Percentiles rank a stretch among this genome's conserved stretches.
Evolutionary conservation across 495 filamentous ascomycete genomes (phyloP).

Genomic region (Neurospora sp.): DNA sequence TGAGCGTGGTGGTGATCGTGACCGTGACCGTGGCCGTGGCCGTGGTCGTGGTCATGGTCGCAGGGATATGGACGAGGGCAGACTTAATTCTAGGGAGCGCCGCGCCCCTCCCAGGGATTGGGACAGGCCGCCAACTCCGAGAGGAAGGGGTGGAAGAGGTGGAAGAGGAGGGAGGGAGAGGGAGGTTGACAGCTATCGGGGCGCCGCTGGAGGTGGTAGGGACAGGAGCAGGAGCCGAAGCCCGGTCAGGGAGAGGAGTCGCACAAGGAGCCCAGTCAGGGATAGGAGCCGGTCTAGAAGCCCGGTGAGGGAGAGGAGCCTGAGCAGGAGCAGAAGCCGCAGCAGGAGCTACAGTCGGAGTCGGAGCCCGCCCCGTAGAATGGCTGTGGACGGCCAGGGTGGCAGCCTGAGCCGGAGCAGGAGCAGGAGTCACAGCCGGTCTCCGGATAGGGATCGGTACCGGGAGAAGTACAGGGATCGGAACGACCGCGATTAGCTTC

Average conservation of each 20-base stretch:
- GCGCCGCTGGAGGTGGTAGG: neutral
- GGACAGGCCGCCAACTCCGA: neutral
- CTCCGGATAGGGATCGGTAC: neutral
- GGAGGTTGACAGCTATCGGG: neutral
- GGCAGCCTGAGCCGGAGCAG: neutral
- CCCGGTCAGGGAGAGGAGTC: neutral
- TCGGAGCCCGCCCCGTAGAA: neutral
- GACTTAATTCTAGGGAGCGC: neutral
- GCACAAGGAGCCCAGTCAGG: neutral
- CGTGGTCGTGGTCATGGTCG: neutral
- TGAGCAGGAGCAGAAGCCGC: neutral
- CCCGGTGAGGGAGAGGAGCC: neutral
- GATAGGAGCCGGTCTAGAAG: neutral
- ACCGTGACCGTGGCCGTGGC: neutral
- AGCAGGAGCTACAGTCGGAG: neutral
- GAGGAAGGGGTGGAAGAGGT: neutral
- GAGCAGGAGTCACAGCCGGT: neutral
- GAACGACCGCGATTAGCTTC: neutral
- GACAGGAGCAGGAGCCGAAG: neutral
- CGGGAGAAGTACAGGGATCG: neutral
- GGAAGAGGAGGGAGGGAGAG: slow-evolving; percentile 3
- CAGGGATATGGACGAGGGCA: neutral
- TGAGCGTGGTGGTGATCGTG: neutral
- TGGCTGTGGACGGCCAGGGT: neutral
- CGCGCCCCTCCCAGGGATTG: neutral